Conservation (phyloP, 2,329 filamentous ascomycete species). For the Trichoderma gracile region DNA sequence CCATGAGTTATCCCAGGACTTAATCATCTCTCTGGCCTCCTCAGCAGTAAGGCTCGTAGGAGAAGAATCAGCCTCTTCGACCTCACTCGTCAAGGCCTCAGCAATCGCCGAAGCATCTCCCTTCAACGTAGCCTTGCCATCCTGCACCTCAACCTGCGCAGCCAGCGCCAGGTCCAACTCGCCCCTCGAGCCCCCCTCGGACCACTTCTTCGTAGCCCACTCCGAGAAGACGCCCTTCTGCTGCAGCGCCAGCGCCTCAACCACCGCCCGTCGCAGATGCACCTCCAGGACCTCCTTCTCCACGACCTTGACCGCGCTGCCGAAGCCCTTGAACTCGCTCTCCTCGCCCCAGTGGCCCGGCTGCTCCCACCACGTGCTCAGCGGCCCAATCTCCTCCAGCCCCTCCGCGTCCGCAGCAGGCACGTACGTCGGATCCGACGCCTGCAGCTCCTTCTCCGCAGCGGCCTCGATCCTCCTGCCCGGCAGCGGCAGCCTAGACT, state of each 20-base stretch:
- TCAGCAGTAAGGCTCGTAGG: conserved; percentile 37
- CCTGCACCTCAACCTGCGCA: conserved; percentile 43
- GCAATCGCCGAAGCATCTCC: conserved; percentile 42
- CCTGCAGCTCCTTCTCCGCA: conserved; percentile 37
- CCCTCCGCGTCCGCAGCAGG: conserved; percentile 50
- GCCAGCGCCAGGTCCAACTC: conserved; percentile 41
- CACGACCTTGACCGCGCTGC: conserved; percentile 41
- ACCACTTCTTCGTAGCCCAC: conserved; percentile 40
- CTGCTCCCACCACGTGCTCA: conserved; percentile 56
- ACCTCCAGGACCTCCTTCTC: conserved; percentile 51
- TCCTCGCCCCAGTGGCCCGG: conserved; percentile 53
- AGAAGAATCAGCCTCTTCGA: conserved; percentile 30
- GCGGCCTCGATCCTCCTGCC: conserved; percentile 39
- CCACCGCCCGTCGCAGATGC: conserved; percentile 51
- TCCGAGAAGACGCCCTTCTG: conserved; percentile 36
- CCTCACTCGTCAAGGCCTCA: conserved; percentile 37
- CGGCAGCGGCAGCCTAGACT: conserved; percentile 39
- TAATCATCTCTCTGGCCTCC: conserved; percentile 46
- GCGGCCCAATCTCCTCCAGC: conserved; percentile 50
- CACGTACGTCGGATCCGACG: conserved; percentile 44
- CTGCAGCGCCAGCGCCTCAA: conserved; percentile 52
- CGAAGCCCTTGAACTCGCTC: conserved; percentile 49
- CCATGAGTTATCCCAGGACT: conserved; percentile 58
- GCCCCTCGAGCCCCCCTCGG: conserved; percentile 33
- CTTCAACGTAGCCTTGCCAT: conserved; percentile 44